phyloP scores from a whole-genome alignment of 441 rosid genomes.

The Pelargonium citronellum region DNA sequence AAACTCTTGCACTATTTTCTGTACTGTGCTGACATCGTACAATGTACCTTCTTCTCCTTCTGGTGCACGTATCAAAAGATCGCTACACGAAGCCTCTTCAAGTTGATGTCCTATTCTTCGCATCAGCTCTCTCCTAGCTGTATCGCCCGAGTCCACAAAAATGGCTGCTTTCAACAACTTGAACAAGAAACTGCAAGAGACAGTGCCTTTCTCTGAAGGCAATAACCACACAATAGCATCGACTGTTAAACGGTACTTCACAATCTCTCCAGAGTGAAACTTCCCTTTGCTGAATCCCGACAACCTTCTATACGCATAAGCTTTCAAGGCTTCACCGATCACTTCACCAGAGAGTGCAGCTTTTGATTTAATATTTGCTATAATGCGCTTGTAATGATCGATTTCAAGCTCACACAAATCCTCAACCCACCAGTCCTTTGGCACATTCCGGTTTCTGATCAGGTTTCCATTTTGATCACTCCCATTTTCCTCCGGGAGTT shows the following conservation, averaged over 20 bases:
- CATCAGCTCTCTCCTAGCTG: slow-evolving; percentile 42
- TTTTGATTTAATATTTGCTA: slow-evolving; percentile 55
- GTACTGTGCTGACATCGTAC: slow-evolving; percentile 64
- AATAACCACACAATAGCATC: slow-evolving; percentile 64
- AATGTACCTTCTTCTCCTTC: slow-evolving; percentile 21
- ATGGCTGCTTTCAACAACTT: slow-evolving; percentile 67
- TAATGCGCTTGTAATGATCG: slow-evolving; percentile 61
- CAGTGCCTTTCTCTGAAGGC: slow-evolving; percentile 49
- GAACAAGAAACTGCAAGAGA: slow-evolving; percentile 76
- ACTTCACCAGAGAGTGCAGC: slow-evolving; percentile 65
- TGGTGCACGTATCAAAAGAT: slow-evolving; percentile 54
- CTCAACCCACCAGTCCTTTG: slow-evolving; percentile 98
- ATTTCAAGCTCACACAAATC: slow-evolving; percentile 81
- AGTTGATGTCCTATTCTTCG: slow-evolving; percentile 55
- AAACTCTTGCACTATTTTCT: slow-evolving; percentile 43
- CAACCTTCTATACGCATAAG: slow-evolving; percentile 74
- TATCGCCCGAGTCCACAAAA: slow-evolving; percentile 54
- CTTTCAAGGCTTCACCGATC: slow-evolving; percentile 70
- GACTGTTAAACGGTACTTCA: slow-evolving; percentile 48
- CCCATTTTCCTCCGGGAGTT: slow-evolving; percentile 40
- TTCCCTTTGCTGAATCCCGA: slow-evolving; percentile 54
- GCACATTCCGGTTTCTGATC: slow-evolving; percentile 30
- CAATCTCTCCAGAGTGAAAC: slow-evolving; percentile 38
- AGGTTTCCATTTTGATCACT: neutral
- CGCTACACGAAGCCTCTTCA: slow-evolving; percentile 64